Evolutionary conservation across 1,284 basidiomycete genomes (phyloP).

Genomic region (Fomitopsis pinicola): DNA sequence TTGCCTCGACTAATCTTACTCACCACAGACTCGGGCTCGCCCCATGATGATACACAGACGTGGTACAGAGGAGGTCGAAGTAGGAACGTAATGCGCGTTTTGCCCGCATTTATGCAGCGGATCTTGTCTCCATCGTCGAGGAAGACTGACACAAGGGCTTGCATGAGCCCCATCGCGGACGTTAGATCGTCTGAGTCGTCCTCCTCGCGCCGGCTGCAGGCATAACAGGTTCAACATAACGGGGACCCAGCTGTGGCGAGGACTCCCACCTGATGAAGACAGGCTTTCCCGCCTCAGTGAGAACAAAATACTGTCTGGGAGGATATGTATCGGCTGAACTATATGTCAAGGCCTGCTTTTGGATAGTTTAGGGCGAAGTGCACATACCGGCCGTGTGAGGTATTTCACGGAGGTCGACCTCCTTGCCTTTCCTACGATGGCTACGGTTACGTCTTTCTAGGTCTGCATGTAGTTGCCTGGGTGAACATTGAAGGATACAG

Average conservation of each 20-base stretch:
- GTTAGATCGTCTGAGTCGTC: constrained; percentile 63
- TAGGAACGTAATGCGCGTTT: constrained; percentile 79
- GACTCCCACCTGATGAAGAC: constrained; percentile 74
- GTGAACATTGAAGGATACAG: not conserved
- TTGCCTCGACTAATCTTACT: constrained; percentile 30
- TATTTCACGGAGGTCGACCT: constrained; percentile 25
- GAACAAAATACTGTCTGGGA: constrained; percentile 82
- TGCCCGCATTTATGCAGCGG: constrained; percentile 73
- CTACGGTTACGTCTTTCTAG: constrained; percentile 13
- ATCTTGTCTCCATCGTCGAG: constrained; percentile 83
- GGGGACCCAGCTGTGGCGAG: not conserved
- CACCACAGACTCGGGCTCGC: constrained; percentile 91
- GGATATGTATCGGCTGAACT: constrained; percentile 39
- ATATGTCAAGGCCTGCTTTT: not conserved
- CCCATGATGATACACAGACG: constrained; percentile 86
- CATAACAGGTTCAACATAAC: constrained; percentile 6
- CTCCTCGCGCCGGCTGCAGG: constrained; percentile 43
- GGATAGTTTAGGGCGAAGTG: not conserved
- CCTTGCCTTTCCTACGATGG: constrained; percentile 18
- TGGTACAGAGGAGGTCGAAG: constrained; percentile 88
- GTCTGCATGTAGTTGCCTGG: not conserved
- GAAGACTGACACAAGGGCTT: constrained; percentile 92
- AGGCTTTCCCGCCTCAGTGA: constrained; percentile 95
- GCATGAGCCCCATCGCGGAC: constrained; percentile 87
- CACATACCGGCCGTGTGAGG: constrained; percentile 23